Conservation (phyloP, 345 rosid genomes). For the Eucalyptus tenuipes region DNA sequence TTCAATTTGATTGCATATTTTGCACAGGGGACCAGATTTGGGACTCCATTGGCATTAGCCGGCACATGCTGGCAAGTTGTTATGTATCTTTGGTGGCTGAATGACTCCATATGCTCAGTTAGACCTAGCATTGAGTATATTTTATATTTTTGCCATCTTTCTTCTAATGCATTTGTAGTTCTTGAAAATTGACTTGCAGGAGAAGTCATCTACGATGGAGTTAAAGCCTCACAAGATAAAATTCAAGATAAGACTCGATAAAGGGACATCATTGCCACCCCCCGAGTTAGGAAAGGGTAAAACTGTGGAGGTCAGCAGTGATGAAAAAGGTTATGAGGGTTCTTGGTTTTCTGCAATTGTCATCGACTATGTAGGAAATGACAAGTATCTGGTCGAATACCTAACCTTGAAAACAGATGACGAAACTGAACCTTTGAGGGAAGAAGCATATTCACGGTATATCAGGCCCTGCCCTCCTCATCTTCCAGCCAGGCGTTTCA, state of each 20-base stretch:
- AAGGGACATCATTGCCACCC: background rate
- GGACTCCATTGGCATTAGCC: no score
- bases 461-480: conserved; percentile 47
- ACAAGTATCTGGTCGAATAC: conserved; percentile 38
- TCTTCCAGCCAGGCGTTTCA: background rate
- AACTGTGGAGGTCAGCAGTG: conserved; percentile 38
- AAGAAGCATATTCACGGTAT: conserved; percentile 6
- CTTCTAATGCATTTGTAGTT: background rate
- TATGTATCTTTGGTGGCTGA: no score
- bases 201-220: background rate
- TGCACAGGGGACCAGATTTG: no score
- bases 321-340: conserved; percentile 44
- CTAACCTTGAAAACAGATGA: conserved; percentile 26
- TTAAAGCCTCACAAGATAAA: background rate
- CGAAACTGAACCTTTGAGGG: conserved; percentile 27
- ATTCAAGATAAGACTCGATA: conserved; percentile 10
- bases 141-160: background rate
- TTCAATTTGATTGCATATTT: no score
- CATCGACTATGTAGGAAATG: conserved; percentile 11
- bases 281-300: conserved; percentile 1
- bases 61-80: no score
- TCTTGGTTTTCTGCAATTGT: conserved; percentile 46
- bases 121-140: no score
- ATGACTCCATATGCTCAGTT: no score
- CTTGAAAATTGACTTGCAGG: background rate